Percentiles rank a stretch among this genome's conserved stretches.
phyloP scores from a whole-genome alignment of 345 rosid genomes.

The Citrus unshiu region DNA sequence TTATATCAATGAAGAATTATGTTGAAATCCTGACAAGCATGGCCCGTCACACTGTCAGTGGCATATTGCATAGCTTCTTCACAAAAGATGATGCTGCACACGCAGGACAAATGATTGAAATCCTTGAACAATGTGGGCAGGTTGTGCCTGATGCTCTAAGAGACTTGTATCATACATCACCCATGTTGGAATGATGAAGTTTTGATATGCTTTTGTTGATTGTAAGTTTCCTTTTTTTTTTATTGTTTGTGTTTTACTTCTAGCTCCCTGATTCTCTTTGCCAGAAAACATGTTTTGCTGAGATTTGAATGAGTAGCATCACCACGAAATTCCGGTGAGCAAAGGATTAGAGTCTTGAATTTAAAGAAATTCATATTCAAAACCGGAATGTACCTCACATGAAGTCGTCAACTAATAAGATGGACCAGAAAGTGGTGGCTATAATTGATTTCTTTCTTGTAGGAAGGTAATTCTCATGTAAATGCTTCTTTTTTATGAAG shows the following conservation, averaged over 20 bases:
- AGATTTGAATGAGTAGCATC: not conserved
- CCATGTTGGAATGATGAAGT: conserved; percentile 12
- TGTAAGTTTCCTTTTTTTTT: not conserved
- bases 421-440: not conserved
- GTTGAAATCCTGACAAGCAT: conserved; percentile 43
- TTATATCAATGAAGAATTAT: conserved; percentile 27
- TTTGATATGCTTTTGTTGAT: not conserved
- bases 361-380: not conserved
- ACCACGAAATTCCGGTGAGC: no score
- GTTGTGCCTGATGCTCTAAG: conserved; percentile 41
- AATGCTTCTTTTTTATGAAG: no score
- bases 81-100: conserved; percentile 32
- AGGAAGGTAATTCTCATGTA: no score
- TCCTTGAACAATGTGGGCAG: conserved; percentile 54
- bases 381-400: not conserved
- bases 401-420: no score
- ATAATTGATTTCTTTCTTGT: not conserved
- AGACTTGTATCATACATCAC: conserved; percentile 14
- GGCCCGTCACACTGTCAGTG: conserved; percentile 47
- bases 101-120: conserved; percentile 37
- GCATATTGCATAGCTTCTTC: conserved; percentile 48
- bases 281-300: not conserved
- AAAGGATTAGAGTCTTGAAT: not conserved
- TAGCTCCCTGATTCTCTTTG: not conserved
- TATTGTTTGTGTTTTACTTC: not conserved